Evolutionary conservation across 2,329 filamentous ascomycete genomes (phyloP).

Genomic region (Pseudogymnoascus sp.): DNA sequence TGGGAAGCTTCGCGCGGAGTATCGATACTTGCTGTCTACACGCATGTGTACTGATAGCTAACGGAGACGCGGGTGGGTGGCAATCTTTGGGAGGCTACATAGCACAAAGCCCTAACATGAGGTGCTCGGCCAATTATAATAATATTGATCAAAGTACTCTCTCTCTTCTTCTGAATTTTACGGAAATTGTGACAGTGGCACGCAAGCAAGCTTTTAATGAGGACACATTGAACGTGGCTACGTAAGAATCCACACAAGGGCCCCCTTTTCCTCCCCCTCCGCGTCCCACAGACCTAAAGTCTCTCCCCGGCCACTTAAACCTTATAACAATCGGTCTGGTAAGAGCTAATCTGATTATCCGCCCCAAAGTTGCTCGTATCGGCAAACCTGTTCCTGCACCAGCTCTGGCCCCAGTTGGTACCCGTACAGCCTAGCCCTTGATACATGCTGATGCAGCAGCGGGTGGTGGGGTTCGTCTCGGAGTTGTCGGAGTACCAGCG

Average conservation of each 20-base stretch:
- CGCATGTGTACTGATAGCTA: not conserved
- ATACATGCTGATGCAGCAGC: not conserved
- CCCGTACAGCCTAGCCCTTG: not conserved
- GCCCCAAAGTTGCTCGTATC: not conserved
- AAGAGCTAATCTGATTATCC: not conserved
- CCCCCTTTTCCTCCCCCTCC: not conserved
- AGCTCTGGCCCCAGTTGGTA: not conserved
- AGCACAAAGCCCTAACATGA: not conserved
- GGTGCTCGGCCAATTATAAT: not conserved
- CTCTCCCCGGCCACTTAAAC: not conserved
- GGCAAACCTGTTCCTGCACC: not conserved
- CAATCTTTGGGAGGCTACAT: not conserved
- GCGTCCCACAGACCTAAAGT: not conserved
- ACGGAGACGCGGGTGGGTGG: not conserved
- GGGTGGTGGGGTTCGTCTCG: not conserved
- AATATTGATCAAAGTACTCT: not conserved
- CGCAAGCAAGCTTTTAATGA: not conserved
- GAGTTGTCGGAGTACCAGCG: not conserved
- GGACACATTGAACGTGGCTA: not conserved
- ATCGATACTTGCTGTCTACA: not conserved
- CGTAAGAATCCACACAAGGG: not conserved
- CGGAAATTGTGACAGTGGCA: not conserved
- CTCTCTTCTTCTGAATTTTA: not conserved
- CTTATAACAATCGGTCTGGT: not conserved
- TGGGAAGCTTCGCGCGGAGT: not conserved